Percentiles rank a stretch among this genome's conserved stretches.
Conservation (phyloP, 331 rosid species). For the Spiraea crenata region DNA sequence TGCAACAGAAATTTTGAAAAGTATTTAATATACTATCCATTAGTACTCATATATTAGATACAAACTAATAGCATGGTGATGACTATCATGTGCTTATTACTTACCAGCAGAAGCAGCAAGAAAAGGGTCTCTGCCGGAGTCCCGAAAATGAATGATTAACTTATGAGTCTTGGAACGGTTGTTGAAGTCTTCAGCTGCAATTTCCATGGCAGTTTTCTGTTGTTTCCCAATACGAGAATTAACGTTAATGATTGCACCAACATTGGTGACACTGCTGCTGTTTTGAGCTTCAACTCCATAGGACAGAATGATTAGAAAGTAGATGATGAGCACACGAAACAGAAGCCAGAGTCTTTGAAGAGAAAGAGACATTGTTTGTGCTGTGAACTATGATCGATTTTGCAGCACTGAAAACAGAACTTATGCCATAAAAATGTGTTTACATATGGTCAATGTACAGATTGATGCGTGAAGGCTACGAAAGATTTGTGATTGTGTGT, state of each 20-base stretch:
- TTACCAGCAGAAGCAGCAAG: slow-evolving; percentile 39
- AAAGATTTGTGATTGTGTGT: neutral
- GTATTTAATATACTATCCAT: neutral
- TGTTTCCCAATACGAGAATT: slow-evolving; percentile 54
- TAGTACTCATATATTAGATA: neutral
- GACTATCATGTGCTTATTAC: neutral
- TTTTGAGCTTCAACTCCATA: slow-evolving; percentile 20
- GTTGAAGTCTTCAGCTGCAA: slow-evolving; percentile 49
- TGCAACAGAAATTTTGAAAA: neutral
- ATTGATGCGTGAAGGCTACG: neutral
- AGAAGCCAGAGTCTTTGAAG: slow-evolving; percentile 19
- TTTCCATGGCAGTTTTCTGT: slow-evolving; percentile 47
- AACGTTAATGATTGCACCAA: slow-evolving; percentile 45
- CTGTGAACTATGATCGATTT: neutral
- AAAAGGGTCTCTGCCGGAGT: slow-evolving; percentile 36
- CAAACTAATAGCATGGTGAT: neutral
- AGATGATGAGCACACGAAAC: slow-evolving; percentile 22
- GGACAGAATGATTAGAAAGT: slow-evolving; percentile 20
- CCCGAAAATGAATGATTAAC: slow-evolving; percentile 32
- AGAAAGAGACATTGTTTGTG: slow-evolving; percentile 37
- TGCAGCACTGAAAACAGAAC: neutral
- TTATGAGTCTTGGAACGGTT: slow-evolving; percentile 35
- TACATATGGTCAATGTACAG: neutral
- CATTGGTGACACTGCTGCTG: slow-evolving; percentile 12
- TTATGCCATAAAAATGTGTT: neutral